Percentiles rank a stretch among this genome's conserved stretches.
Conservation (phyloP, 495 filamentous ascomycete species). For the Neurospora sp. region DNA sequence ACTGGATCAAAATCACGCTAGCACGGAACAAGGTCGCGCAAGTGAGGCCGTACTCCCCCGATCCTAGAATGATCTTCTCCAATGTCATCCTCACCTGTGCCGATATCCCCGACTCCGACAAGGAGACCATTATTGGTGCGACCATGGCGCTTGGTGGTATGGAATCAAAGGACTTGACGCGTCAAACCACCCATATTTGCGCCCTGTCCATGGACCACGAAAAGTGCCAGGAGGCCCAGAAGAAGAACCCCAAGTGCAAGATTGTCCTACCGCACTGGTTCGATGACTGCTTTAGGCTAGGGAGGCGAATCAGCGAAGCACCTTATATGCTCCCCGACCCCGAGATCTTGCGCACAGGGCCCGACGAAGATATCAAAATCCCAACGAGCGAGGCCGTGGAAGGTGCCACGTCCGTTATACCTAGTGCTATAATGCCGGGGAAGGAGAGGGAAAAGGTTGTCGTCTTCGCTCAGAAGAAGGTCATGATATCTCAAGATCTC, state of each 20-base stretch:
- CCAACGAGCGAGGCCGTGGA: slow-evolving; percentile 50
- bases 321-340: slow-evolving; percentile 86
- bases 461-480: slow-evolving; percentile 56
- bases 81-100: slow-evolving; percentile 64
- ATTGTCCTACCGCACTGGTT: slow-evolving; percentile 98
- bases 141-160: slow-evolving; percentile 83
- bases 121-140: slow-evolving; percentile 84
- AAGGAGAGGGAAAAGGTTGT: slow-evolving; percentile 27
- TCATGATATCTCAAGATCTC: slow-evolving; percentile 64
- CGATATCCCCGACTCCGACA: slow-evolving; percentile 79
- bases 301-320: slow-evolving; percentile 72
- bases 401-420: slow-evolving; percentile 63
- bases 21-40: slow-evolving; percentile 60
- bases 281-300: slow-evolving; percentile 89
- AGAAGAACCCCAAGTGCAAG: slow-evolving; percentile 58
- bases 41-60: slow-evolving; percentile 75
- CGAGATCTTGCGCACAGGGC: slow-evolving; percentile 52
- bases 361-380: slow-evolving; percentile 44
- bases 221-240: slow-evolving; percentile 54
- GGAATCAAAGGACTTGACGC: slow-evolving; percentile 58
- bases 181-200: slow-evolving; percentile 76
- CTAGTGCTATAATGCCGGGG: slow-evolving; percentile 31
- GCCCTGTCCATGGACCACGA: slow-evolving; percentile 64
- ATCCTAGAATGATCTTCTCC: slow-evolving; percentile 82
- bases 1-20: slow-evolving; percentile 66